Evolutionary conservation across 176 grass and related monocot species (phyloP), one percentile per base, ranked within the genome.

Genomic region (Aegilops bicornis): DNA sequence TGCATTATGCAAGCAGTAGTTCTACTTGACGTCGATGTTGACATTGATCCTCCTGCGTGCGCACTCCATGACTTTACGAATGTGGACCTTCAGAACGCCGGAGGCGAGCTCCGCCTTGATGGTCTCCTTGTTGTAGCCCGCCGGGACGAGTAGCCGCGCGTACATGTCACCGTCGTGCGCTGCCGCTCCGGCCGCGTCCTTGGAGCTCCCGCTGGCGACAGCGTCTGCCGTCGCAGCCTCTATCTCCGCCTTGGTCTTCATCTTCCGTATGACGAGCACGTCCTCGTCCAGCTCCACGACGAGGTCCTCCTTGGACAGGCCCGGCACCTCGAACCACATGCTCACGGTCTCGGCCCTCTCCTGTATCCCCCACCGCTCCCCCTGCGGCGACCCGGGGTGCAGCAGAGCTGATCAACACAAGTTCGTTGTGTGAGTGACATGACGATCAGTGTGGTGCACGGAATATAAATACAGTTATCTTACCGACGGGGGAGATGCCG

Each of bases 231-330:
- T 24, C 60, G 9, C 60, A 3, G 67, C 19, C 32, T 1, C 31
- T 0, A 2, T 37, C 67, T 9, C 19, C 17, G 19, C 67, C 19
- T 8, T 20, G 52, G 3, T 6, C 13, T 64, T 84, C 45, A 47
- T 47, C 69, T 47, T 89, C 60, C 33, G 85, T 83, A 85, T 76
- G 32, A 85, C 25, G 10, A 89, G 88, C 47, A 85, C 88, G 35
- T 89, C 88, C 47, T 85, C 83, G 77, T 89, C 88, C 60, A 89
- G 85, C 69, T 81, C 60, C 10, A 89, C 88, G 24, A 25, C 25
- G 3, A 89, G 69, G 59, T 89, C 83, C 6, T 76, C 27, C 33
- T 1, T 47, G 69, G 88, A 80, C 13, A 60, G 77, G 16, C 88
- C 88, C 8, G 88, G 88, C 61, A 89, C 69, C 19, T 89, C 60